Base-by-base conservation (phyloP, 2,329 filamentous ascomycete species). In the Fusarium sp. region DNA sequence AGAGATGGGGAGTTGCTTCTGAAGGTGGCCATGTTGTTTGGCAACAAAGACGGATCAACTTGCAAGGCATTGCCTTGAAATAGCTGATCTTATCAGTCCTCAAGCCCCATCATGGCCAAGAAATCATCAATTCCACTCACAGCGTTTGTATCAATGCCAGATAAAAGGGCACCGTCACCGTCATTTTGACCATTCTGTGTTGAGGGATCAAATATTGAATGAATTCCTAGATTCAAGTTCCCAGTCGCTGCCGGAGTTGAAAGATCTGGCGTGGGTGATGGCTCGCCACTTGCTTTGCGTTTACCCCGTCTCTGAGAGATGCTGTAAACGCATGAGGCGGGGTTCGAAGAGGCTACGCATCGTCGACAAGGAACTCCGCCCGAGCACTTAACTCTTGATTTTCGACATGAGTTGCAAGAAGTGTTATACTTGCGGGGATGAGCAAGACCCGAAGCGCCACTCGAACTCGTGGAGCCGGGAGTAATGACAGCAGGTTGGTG, bases 321-420 rank as follows among this genome's bases (percentile, higher is more conserved):
- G 5, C 67, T 70, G 10, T 70, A 70, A 11, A 56, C 20, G 16
- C 67, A 70, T 5, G 29, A 6, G 6, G 38, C 2, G 34, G n/a
- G 3, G 1, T 6, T 27, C 2, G 40, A 27, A 0, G 59, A 64
- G 0, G 35, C 3, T 8, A 31, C 20, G 13, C 67, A 70, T 45
- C 67, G 35, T 1, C 34, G 42, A 34, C 67, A 70, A 18, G 66
- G 67, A 5, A 56, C 24, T 0, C 59, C 67, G 3, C 67, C 67
- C 11, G 66, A 35, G 4, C 67, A 70, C 40, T 59, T 70, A 6
- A 70, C 67, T 2, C 66, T 57, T 3, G 67, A 70, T 6, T 47
- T 69, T 11, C 67, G 52, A 13, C 67, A 70, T 20, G 29, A n/a
- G 11, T 69, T 67, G 29, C 67, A 70, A n/a, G 67, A 70, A 2